Conservation (phyloP, 1,284 basidiomycete species). For the Anthracocystis setariae region DNA sequence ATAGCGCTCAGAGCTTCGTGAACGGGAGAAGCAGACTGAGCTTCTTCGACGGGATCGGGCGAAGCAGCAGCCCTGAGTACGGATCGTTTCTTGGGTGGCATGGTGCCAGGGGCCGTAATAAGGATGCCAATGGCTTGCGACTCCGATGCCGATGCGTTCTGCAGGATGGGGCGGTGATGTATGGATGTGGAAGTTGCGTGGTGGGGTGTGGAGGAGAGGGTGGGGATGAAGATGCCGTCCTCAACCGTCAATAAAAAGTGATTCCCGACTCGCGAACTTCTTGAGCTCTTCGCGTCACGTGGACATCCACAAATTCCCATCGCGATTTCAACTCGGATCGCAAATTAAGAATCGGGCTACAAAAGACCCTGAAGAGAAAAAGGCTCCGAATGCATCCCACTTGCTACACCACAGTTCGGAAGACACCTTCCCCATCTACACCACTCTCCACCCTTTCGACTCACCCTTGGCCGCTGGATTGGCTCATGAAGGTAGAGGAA, state of each 20-base stretch:
- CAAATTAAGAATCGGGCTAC: slow-evolving; percentile 9
- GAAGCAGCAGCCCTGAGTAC: slow-evolving; percentile 11
- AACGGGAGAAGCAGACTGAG: slow-evolving; percentile 6
- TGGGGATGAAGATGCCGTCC: background rate
- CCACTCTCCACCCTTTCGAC: background rate
- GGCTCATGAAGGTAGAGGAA: background rate
- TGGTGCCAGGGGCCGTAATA: background rate
- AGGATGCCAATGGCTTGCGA: background rate
- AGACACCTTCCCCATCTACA: background rate
- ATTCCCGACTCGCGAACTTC: slow-evolving; percentile 46
- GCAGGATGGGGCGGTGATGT: background rate
- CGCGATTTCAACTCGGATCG: background rate
- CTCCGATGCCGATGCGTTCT: background rate
- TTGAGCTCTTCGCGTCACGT: slow-evolving; percentile 7
- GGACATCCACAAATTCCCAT: background rate
- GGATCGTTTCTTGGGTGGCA: slow-evolving; percentile 35
- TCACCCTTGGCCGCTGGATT: too few relatives aligned
- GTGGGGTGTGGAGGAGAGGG: slow-evolving; percentile 2
- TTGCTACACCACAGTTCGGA: background rate
- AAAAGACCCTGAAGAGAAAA: slow-evolving; percentile 26
- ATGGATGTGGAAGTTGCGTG: background rate
- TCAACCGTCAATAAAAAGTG: background rate
- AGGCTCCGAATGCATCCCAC: slow-evolving; percentile 28
- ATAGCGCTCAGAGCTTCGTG: slow-evolving; percentile 22
- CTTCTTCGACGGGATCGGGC: background rate